phyloP scores from a whole-genome alignment of 129 eudicot species.

The Tagetes patula region DNA sequence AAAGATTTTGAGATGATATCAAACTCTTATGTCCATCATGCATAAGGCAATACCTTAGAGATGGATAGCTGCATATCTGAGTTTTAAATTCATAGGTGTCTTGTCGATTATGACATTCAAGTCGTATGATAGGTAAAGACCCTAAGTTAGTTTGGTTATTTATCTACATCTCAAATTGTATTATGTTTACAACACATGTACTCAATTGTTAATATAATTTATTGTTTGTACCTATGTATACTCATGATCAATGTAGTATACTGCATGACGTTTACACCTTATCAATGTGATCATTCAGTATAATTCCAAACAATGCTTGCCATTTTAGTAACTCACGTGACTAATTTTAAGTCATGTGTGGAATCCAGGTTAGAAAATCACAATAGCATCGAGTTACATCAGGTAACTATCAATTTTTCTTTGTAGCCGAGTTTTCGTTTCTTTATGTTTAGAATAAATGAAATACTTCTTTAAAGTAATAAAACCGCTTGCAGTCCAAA shows the following conservation, averaged over 20 bases:
- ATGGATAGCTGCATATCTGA: no score
- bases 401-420: constrained; percentile 33
- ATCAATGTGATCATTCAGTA: not conserved
- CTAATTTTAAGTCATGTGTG: not conserved
- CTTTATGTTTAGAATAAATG: constrained; percentile 2
- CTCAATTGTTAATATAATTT: not conserved
- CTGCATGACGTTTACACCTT: not conserved
- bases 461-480: not conserved
- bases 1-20: no score
- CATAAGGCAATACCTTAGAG: no score
- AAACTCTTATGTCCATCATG: no score
- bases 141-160: not conserved
- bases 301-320: not conserved
- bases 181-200: not conserved
- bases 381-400: constrained; percentile 33
- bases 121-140: not conserved
- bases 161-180: not conserved
- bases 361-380: constrained; percentile 37
- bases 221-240: not conserved
- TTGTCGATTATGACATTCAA: no score
- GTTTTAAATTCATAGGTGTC: no score
- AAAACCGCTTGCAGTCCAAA: constrained; percentile 27
- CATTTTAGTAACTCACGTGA: not conserved
- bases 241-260: not conserved
- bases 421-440: not conserved